phyloP scores from a whole-genome alignment of 495 filamentous ascomycete species.

The Daldinia concentrica region DNA sequence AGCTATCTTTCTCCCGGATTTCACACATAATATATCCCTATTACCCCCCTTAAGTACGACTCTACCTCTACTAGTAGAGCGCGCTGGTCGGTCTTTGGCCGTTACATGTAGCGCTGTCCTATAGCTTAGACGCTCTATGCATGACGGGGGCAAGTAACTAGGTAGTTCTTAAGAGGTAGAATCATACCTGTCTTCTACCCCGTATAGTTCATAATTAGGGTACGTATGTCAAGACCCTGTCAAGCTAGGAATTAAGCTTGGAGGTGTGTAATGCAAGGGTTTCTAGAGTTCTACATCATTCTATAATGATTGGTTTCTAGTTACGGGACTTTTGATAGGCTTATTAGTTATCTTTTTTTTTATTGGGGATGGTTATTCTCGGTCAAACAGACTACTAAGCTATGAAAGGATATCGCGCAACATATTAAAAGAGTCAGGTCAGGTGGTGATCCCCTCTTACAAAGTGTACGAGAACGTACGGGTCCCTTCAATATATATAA shows the following conservation, averaged over 20 bases:
- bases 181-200: conserved; percentile 1
- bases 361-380: conserved; percentile 30
- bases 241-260: conserved; percentile 7
- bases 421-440: conserved; percentile 37
- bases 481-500: conserved; percentile 15
- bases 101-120: conserved; percentile 5
- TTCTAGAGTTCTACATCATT: conserved; percentile 9
- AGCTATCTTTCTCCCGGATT: conserved; percentile 26
- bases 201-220: conserved; percentile 4
- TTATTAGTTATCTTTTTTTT: conserved; percentile 27
- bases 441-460: conserved; percentile 28
- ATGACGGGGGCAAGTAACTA: neutral
- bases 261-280: conserved; percentile 12
- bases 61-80: conserved; percentile 13
- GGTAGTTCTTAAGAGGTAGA: conserved; percentile 5
- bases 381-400: conserved; percentile 24
- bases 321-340: conserved; percentile 28
- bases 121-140: conserved; percentile 20
- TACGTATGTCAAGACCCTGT: conserved; percentile 10
- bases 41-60: conserved; percentile 28
- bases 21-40: conserved; percentile 22
- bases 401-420: conserved; percentile 22
- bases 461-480: conserved; percentile 14
- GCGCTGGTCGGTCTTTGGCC: neutral
- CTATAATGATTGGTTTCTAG: conserved; percentile 16